These are phyloP conservation scores for Exserohilum turcica DNA, from an alignment of 2,329 filamentous ascomycete genomes.

Conservation along the genomic window DNA sequence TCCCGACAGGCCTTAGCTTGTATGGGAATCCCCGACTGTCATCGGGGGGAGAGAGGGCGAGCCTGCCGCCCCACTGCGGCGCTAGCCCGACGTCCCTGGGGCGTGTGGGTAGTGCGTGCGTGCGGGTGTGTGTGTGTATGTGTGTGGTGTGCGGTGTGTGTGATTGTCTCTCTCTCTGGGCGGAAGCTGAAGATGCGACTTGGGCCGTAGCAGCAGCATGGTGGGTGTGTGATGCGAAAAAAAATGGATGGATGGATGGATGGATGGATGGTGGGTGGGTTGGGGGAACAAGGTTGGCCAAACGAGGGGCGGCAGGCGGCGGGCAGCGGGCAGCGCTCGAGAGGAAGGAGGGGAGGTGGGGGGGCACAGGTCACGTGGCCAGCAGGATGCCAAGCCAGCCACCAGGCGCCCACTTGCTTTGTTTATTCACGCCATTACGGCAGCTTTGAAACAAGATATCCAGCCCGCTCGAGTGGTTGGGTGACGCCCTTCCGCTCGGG, in stretches of 20 bases:
- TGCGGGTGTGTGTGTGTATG: no score
- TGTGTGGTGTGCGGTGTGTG: no score
- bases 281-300: conserved; percentile 1
- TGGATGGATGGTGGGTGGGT: not conserved
- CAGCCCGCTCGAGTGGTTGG: conserved; percentile 16
- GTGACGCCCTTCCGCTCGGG: conserved; percentile 1
- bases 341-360: not conserved
- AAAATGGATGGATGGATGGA: no score
- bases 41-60: conserved; percentile 14
- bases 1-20: conserved; percentile 14
- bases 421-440: conserved; percentile 9
- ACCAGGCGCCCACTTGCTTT: not conserved
- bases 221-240: no score
- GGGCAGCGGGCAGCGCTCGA: no score
- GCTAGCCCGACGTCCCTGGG: conserved; percentile 8
- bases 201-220: no score
- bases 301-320: no score
- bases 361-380: conserved; percentile 4
- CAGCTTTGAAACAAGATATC: conserved; percentile 6
- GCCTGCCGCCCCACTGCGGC: conserved; percentile 8
- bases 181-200: conserved; percentile 6
- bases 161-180: no score
- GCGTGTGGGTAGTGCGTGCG: not conserved
- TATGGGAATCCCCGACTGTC: conserved; percentile 31
- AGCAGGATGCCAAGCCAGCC: not conserved